Evolutionary conservation across 2,329 filamentous ascomycete genomes (phyloP).

Genomic region (Aspergillus floridensis): DNA sequence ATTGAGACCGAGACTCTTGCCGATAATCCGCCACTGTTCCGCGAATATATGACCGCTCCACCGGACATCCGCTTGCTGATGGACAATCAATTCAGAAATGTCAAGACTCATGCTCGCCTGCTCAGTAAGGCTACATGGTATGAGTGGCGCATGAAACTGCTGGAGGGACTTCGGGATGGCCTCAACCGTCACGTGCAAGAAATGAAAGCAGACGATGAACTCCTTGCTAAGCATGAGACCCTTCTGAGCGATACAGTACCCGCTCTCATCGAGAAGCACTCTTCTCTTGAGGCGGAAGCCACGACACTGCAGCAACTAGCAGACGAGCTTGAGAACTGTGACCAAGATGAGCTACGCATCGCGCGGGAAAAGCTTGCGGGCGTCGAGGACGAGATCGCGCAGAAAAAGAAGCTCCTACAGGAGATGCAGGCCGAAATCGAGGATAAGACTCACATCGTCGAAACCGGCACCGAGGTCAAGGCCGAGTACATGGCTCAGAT

Average conservation of each 20-base stretch:
- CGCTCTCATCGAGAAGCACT: slow-evolving; percentile 58
- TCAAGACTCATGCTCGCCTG: slow-evolving; percentile 87
- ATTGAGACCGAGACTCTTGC: slow-evolving; percentile 86
- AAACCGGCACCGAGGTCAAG: slow-evolving; percentile 64
- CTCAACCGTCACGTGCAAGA: slow-evolving; percentile 72
- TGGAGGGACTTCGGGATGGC: slow-evolving; percentile 76
- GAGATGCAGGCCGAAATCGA: slow-evolving; percentile 65
- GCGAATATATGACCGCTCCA: slow-evolving; percentile 82
- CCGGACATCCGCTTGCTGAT: slow-evolving; percentile 81
- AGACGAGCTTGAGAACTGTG: slow-evolving; percentile 60
- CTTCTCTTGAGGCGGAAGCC: slow-evolving; percentile 62
- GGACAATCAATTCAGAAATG: slow-evolving; percentile 96
- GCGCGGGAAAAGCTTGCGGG: slow-evolving; percentile 67
- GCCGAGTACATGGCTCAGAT: slow-evolving; percentile 70
- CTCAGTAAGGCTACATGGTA: slow-evolving; percentile 98
- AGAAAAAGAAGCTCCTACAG: slow-evolving; percentile 66
- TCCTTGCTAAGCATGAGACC: slow-evolving; percentile 65
- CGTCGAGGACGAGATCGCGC: slow-evolving; percentile 66
- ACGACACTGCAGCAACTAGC: slow-evolving; percentile 69
- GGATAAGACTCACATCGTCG: slow-evolving; percentile 64
- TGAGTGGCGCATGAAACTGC: slow-evolving; percentile 89
- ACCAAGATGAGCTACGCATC: slow-evolving; percentile 72
- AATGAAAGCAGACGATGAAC: slow-evolving; percentile 70
- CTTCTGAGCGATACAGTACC: slow-evolving; percentile 69
- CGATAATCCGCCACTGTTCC: slow-evolving; percentile 87